A percentile compares a stretch with the other conserved stretches of the same genome.
Conservation (phyloP, 176 grass and related monocot genomes). For the Avena sativa region DNA sequence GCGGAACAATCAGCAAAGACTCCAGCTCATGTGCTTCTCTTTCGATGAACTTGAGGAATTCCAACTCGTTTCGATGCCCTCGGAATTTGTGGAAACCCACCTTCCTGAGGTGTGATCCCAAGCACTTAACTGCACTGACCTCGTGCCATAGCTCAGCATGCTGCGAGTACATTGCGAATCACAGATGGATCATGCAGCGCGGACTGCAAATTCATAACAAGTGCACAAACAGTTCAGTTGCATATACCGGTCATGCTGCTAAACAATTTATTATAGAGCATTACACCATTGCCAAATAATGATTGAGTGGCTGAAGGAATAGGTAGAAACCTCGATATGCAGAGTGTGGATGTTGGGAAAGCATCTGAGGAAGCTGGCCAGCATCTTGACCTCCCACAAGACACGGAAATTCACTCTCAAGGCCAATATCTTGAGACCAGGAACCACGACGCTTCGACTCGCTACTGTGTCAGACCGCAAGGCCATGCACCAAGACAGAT, state of each 20-base stretch:
- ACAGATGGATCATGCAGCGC: not conserved
- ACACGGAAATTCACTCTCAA: conserved; percentile 23
- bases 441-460: not conserved
- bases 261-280: not conserved
- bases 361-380: conserved; percentile 37
- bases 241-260: not conserved
- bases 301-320: not conserved
- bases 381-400: not conserved
- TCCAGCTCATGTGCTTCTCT: not conserved
- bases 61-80: not conserved
- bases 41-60: not conserved
- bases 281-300: not conserved
- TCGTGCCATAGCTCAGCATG: not conserved
- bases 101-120: conserved; percentile 4
- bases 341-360: conserved; percentile 35
- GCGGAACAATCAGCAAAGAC: not conserved
- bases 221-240: too few species aligned
- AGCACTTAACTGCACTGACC: not conserved
- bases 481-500: not conserved
- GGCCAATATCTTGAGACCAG: conserved; percentile 17
- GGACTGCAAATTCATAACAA: conserved; percentile 18
- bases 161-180: not conserved
- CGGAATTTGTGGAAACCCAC: conserved; percentile 17
- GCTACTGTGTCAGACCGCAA: conserved; percentile 18
- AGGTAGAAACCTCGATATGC: not conserved